Evolutionary conservation across 257 asterid species (phyloP).

Genomic region (Schizonepeta tenuifolia): DNA sequence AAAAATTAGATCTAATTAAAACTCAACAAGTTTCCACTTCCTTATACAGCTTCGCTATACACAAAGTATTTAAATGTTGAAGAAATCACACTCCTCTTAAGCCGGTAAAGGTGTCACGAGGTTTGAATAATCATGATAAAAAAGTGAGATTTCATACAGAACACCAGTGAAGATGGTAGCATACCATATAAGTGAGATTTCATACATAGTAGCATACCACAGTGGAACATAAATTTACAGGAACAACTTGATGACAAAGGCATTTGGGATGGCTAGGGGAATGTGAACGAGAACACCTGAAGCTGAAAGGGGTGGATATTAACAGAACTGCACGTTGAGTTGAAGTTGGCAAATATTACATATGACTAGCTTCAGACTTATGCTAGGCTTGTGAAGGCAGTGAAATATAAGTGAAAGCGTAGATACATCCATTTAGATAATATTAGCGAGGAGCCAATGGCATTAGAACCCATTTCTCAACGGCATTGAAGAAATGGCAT

Average conservation of each 20-base stretch:
- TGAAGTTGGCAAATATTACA: neutral
- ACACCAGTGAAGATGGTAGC: neutral
- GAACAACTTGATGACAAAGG: neutral
- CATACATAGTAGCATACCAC: too few relatives aligned
- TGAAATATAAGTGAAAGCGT: neutral
- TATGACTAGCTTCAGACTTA: slow-evolving; percentile 4
- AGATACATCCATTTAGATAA: neutral
- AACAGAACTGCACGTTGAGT: neutral
- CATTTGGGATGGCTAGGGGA: neutral
- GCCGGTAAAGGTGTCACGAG: neutral
- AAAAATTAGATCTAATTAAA: neutral
- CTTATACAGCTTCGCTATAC: neutral
- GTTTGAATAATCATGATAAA: neutral
- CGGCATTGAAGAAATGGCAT: too few relatives aligned
- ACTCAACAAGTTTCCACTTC: neutral
- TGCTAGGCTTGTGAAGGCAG: neutral
- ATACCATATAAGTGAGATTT: too few relatives aligned
- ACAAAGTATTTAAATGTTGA: neutral
- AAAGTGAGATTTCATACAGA: neutral
- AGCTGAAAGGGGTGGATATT: slow-evolving; percentile 15
- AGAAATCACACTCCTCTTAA: neutral
- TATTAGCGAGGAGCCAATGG: neutral
- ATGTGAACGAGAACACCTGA: neutral
- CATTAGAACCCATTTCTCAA: too few relatives aligned
- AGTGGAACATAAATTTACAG: neutral